These are phyloP conservation scores for Lachancea kluyveri DNA, from an alignment of 805 yeast genomes.

Conservation along the genomic window DNA sequence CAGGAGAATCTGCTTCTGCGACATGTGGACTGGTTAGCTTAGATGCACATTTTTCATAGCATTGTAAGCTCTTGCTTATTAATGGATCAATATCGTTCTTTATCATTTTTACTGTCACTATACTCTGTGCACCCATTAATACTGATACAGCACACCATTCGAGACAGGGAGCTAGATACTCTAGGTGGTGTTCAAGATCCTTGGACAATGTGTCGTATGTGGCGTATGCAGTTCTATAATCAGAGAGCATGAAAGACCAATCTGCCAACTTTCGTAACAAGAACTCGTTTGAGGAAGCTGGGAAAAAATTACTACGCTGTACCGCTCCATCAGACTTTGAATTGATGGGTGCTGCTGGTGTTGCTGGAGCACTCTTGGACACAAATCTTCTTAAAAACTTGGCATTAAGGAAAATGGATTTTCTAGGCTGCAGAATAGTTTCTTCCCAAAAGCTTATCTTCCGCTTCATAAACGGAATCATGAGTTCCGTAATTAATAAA, in stretches of 20 bases:
- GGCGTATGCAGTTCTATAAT: slow-evolving; percentile 75
- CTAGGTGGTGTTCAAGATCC: slow-evolving; percentile 56
- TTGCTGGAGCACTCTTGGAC: slow-evolving; percentile 19
- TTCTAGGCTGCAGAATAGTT: slow-evolving; percentile 66
- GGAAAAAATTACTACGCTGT: no score
- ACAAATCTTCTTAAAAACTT: slow-evolving; percentile 44
- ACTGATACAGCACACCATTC: slow-evolving; percentile 79
- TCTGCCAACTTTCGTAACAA: slow-evolving; percentile 80
- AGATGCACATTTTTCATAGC: slow-evolving; percentile 36
- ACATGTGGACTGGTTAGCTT: no score
- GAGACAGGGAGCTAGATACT: slow-evolving; percentile 61
- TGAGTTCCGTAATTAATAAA: slow-evolving; percentile 17
- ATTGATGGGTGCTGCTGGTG: no score
- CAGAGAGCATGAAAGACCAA: slow-evolving; percentile 86
- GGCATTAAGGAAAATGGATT: slow-evolving; percentile 66
- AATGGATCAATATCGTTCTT: slow-evolving; percentile 42
- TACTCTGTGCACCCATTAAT: slow-evolving; percentile 47
- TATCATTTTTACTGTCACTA: slow-evolving; percentile 36
- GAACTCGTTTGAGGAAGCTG: slow-evolving; percentile 61
- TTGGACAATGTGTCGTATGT: slow-evolving; percentile 78
- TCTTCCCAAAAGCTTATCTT: slow-evolving; percentile 84
- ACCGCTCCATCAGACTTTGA: no score
- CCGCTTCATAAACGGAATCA: slow-evolving; percentile 78
- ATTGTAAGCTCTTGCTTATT: slow-evolving; percentile 19
- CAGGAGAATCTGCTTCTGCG: no score